These are phyloP conservation scores for Effrenium voratum DNA, from an alignment of 73 alveolate genomes.

Conservation along the genomic window DNA sequence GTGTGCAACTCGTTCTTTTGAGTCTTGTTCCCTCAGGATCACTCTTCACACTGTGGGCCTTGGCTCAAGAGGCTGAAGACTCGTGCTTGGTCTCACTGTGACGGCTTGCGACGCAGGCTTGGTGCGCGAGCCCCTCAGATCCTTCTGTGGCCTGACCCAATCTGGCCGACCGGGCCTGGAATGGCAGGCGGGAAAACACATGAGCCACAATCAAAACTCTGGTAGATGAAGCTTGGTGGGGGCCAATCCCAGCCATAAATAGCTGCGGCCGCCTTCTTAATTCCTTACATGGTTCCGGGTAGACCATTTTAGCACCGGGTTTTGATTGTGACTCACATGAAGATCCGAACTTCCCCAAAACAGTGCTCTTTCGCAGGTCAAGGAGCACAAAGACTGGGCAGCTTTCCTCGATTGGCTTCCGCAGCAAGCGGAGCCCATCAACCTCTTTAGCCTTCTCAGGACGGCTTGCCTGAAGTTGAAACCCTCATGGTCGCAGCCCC, in stretches of 20 bases:
- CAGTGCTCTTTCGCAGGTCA: constrained; percentile 3
- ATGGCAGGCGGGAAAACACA: constrained; percentile 49
- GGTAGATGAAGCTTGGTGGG: too few relatives aligned
- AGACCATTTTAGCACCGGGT: too few relatives aligned
- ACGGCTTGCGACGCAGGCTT: not conserved
- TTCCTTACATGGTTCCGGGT: too few relatives aligned
- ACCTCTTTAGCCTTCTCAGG: constrained; percentile 49
- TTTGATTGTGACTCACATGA: too few relatives aligned
- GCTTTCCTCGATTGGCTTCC: constrained; percentile 71
- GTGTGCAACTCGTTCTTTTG: too few relatives aligned
- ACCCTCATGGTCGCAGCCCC: too few relatives aligned
- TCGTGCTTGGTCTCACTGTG: not conserved
- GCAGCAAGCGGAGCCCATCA: constrained; percentile 11
- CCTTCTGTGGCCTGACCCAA: constrained; percentile 30
- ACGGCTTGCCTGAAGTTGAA: too few relatives aligned
- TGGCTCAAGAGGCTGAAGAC: constrained; percentile 21
- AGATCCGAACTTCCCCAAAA: too few relatives aligned
- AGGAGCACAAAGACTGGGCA: constrained; percentile 78
- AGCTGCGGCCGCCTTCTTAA: too few relatives aligned
- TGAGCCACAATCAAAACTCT: too few relatives aligned
- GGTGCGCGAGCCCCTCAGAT: constrained; percentile 48
- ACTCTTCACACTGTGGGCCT: constrained; percentile 79
- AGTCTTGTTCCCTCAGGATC: not conserved
- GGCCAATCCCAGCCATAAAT: too few relatives aligned
- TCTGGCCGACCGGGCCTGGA: not conserved